phyloP scores from a whole-genome alignment of 768 basidiomycete species.

The Phylloporus arenicola region DNA sequence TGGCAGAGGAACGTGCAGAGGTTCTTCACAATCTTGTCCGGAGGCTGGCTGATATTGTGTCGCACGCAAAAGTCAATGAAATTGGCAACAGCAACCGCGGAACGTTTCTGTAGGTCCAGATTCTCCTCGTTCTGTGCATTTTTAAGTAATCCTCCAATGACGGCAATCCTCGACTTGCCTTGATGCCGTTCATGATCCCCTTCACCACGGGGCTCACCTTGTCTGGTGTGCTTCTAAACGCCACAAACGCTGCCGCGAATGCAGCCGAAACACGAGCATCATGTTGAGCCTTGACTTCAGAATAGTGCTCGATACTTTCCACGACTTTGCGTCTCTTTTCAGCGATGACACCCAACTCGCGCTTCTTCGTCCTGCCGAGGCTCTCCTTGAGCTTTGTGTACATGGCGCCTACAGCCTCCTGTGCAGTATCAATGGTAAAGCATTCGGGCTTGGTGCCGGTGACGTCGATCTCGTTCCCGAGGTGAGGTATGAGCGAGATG shows the following conservation, averaged over 20 bases:
- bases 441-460: conserved; percentile 55
- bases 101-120: conserved; percentile 78
- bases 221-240: conserved; percentile 78
- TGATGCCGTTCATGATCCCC: conserved; percentile 96
- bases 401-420: conserved; percentile 60
- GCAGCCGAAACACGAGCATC: conserved; percentile 86
- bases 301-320: conserved; percentile 70
- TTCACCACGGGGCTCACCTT: conserved; percentile 96
- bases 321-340: conserved; percentile 72
- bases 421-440: conserved; percentile 78
- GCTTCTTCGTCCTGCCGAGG: conserved; percentile 74
- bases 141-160: conserved; percentile 3
- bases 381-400: conserved; percentile 72
- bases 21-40: conserved; percentile 96
- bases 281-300: conserved; percentile 76
- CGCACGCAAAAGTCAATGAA: conserved; percentile 83
- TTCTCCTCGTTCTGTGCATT: conserved; percentile 78
- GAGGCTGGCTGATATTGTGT: conserved; percentile 73
- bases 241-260: conserved; percentile 87
- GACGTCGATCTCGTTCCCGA: conserved; percentile 76
- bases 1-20: conserved; percentile 95
- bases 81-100: conserved; percentile 78
- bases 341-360: conserved; percentile 61
- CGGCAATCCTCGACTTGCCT: conserved; percentile 47
- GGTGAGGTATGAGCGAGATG: conserved; percentile 66